Evolutionary conservation across 2,329 filamentous ascomycete genomes (phyloP), one percentile per base, ranked within the genome.

Genomic region (Colletotrichum sp.): DNA sequence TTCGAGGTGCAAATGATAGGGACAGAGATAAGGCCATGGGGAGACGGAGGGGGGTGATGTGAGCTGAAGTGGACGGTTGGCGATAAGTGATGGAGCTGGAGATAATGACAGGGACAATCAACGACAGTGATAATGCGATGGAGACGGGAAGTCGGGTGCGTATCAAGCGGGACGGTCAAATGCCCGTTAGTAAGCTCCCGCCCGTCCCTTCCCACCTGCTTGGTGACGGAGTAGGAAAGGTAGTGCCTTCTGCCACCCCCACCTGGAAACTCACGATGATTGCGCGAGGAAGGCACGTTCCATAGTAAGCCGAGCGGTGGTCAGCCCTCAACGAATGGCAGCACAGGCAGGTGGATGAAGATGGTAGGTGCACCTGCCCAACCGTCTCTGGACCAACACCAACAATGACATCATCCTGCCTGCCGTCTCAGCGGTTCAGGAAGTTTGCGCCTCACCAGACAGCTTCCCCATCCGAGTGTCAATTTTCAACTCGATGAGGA

Each of bases 401-500:
- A 30, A 26, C 57, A 65, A 75, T 75, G 73, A 75, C 73, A 75
- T 75, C 73, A 75, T 75, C 22, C 13, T 57, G n/a, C 62, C 30
- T 62, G 22, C 34, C 62, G 44, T 30, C 68, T 65, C 68, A 65
- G 59, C 44, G 26, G 44, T n/a, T 70, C 39, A 22, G 13, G 48
- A 34, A 8, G n/a, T 36, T 36, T 60, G 28, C 55, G 67, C 36
- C 26, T 64, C 32, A 22, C 9, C 28, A 22, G 24, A 30, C 48
- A n/a, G 34, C 7, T 66, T 72, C 72, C 63, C 32, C 68, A 74
- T 63, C 59, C 71, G 71, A 32, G 71, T 24, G 36, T 63, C 55
- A 18, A 59, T 28, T 32, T 57, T 9, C 44, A 57, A 6, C 24
- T 64, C 34, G 34, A 69, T 18, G 65, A 18, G 65, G 44, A 39